Percentiles rank a stretch among this genome's conserved stretches.
Evolutionary conservation across 306 rosid genomes (phyloP).

Genomic region (Glycine soja): DNA sequence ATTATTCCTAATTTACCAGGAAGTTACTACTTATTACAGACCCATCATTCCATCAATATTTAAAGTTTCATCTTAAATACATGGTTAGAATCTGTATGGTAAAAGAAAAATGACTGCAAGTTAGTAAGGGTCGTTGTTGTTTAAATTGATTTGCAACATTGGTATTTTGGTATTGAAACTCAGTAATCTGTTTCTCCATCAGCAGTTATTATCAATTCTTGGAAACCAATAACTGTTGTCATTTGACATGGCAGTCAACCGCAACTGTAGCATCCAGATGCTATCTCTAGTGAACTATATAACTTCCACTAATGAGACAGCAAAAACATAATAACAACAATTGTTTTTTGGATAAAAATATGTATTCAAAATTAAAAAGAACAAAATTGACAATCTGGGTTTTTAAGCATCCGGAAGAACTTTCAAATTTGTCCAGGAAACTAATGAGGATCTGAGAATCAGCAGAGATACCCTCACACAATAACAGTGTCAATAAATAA

Average conservation of each 20-base stretch:
- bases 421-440: slow-evolving; percentile 26
- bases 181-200: slow-evolving; percentile 24
- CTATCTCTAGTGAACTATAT: neutral
- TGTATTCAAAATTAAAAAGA: neutral
- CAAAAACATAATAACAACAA: neutral
- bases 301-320: slow-evolving; percentile 17
- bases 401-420: slow-evolving; percentile 18
- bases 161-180: slow-evolving; percentile 19
- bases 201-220: slow-evolving; percentile 3
- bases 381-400: neutral
- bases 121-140: neutral
- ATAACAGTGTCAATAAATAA: slow-evolving; percentile 36
- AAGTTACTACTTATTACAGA: neutral
- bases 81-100: slow-evolving; percentile 14
- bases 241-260: slow-evolving; percentile 19
- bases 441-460: slow-evolving; percentile 12
- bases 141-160: slow-evolving; percentile 17
- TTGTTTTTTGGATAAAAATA: neutral
- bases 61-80: neutral
- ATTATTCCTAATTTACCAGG: slow-evolving; percentile 14
- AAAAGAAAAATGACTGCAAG: neutral
- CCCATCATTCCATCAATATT: neutral
- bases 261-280: slow-evolving; percentile 36
- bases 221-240: slow-evolving; percentile 12
- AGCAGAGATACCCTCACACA: slow-evolving; percentile 24